Base-by-base conservation (phyloP, 202 grass and related monocot genomes). In the Panicum hallii region DNA sequence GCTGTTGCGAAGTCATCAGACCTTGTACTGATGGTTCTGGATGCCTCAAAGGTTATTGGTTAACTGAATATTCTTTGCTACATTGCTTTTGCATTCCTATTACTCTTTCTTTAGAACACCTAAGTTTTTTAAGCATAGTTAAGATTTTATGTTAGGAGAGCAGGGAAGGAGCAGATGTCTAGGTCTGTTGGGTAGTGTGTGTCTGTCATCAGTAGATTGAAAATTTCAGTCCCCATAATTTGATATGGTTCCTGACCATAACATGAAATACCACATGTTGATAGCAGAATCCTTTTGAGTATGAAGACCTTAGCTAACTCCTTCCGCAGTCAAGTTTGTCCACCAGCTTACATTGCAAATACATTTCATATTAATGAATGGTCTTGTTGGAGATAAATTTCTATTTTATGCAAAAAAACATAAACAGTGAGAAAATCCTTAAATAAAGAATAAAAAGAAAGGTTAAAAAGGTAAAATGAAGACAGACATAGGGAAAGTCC, bases 1-100 rank as follows among this genome's bases (percentile, higher is more conserved):
- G 93, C 93, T 77, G 97, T 99, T 16, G 85, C 97, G 17, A 99
- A 99, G 90, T 99, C 97, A 89, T 99, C 97, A 82, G 97, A 99
- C 79, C 89, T 99, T 83, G 97, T 99, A 72, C 83, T 99, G 74
- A 99, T 99, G 97, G 91, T 99, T 85, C 90, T 99, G 70, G 97
- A 99, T 50, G 97, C 91, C 76, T 99, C 97, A 72, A 96, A 99
- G 90, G 97, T 99, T 92, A 67, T 65, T 84, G 43, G 20, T 88
- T 80, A 70, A 61, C 57, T 79, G 13, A 64, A 72, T 69, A 44
- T 63, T 50, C 69, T 75, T 83, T 45, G 11, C 32, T 87, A 54
- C 50, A 41, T 61, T 79, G 61, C 69, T 87, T 38, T 34, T 54
- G 17, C 45, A 79, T 68, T 20, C 5, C 69, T 22, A 75, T 85